Conservation (phyloP, 2,329 filamentous ascomycete genomes). For the Amylocarpus encephaloides region DNA sequence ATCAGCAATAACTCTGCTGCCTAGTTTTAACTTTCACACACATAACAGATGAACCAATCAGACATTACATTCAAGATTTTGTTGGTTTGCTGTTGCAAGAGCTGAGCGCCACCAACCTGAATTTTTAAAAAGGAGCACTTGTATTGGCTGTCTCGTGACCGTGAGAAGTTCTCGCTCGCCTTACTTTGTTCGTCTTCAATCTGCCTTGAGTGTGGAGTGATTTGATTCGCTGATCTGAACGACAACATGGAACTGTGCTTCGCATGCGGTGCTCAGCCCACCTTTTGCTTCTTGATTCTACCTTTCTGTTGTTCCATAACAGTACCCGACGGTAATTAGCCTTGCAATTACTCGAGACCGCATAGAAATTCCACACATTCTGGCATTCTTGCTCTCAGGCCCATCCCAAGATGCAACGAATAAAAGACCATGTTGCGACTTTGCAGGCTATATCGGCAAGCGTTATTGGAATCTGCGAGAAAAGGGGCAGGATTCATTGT, state of each 20-base stretch:
- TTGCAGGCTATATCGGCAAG: slow-evolving; percentile 3
- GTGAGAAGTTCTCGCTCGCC: too few relatives aligned
- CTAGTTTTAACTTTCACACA: too few relatives aligned
- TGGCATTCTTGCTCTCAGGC: not conserved
- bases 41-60: slow-evolving; percentile 1
- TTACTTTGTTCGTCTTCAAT: too few relatives aligned
- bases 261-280: too few relatives aligned
- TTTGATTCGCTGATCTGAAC: too few relatives aligned
- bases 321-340: not conserved
- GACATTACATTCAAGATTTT: not conserved
- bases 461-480: slow-evolving; percentile 5
- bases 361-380: slow-evolving; percentile 7
- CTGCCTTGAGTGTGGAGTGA: too few relatives aligned
- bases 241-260: too few relatives aligned
- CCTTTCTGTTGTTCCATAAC: not conserved
- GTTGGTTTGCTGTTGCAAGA: not conserved
- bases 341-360: slow-evolving; percentile 8
- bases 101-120: not conserved
- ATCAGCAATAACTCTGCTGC: too few relatives aligned
- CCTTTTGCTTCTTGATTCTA: too few relatives aligned
- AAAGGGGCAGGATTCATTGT: not conserved
- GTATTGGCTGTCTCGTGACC: too few relatives aligned
- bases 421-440: slow-evolving; percentile 8
- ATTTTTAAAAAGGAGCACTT: too few relatives aligned
- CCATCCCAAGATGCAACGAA: slow-evolving; percentile 4